Percentiles rank a stretch among this genome's conserved stretches.
Evolutionary conservation across 306 rosid species (phyloP).

Genomic region (Potentilla sterilis): DNA sequence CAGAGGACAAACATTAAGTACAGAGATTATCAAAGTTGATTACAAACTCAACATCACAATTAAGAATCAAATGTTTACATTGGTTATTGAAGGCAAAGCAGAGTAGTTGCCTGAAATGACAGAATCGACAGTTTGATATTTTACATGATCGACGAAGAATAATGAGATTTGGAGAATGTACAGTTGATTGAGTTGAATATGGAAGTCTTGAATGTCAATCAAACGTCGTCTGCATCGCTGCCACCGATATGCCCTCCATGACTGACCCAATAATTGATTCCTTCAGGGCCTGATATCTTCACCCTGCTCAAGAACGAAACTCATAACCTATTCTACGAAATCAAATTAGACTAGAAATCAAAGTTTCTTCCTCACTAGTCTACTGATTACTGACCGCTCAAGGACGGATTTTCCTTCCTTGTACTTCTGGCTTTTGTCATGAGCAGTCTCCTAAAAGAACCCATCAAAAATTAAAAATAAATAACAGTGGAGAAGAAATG

Average conservation of each 20-base stretch:
- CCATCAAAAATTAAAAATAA: constrained; percentile 35
- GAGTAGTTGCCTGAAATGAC: constrained; percentile 25
- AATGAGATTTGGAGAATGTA: constrained; percentile 48
- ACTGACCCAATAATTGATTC: constrained; percentile 66
- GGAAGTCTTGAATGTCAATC: constrained; percentile 18
- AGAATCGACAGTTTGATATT: constrained; percentile 22
- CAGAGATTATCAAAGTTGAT: constrained; percentile 1
- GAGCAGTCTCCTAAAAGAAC: constrained; percentile 45
- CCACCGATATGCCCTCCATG: constrained; percentile 66
- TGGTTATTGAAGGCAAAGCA: constrained; percentile 29
- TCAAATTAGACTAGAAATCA: constrained; percentile 12
- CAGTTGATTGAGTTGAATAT: constrained; percentile 45
- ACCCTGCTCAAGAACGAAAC: constrained; percentile 52
- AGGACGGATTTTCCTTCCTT: constrained; percentile 53
- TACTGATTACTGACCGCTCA: constrained; percentile 59
- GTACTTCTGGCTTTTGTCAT: constrained; percentile 43
- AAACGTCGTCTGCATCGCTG: constrained; percentile 86
- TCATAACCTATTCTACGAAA: constrained; percentile 26
- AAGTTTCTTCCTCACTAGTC: constrained; percentile 30
- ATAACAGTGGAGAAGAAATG: constrained; percentile 29
- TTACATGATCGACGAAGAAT: constrained; percentile 40
- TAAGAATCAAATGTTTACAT: constrained; percentile 30
- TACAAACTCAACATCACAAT: constrained; percentile 28
- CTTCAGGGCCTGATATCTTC: constrained; percentile 76
- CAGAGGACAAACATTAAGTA: not conserved